Evolutionary conservation across 805 yeast species (phyloP).

Genomic region (Candida tibetensis): DNA sequence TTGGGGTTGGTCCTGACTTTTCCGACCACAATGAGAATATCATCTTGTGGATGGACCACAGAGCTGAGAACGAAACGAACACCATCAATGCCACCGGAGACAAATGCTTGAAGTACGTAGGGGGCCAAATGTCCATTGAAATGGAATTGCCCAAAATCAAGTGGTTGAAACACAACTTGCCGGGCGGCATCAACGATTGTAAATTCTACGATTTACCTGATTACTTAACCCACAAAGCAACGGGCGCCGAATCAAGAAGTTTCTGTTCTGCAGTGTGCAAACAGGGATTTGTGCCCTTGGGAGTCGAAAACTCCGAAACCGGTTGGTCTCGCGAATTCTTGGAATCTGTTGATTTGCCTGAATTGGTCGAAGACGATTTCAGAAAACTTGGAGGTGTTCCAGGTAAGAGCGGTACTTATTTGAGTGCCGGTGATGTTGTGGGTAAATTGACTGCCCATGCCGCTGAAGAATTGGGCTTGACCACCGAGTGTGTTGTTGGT

Average conservation of each 20-base stretch:
- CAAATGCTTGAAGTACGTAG: slow-evolving; percentile 82
- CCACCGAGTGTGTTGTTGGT: slow-evolving; percentile 79
- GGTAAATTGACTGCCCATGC: slow-evolving; percentile 66
- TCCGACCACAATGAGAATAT: slow-evolving; percentile 70
- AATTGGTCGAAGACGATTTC: slow-evolving; percentile 74
- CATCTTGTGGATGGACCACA: slow-evolving; percentile 97
- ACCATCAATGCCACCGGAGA: slow-evolving; percentile 79
- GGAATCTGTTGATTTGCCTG: slow-evolving; percentile 64
- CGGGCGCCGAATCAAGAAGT: slow-evolving; percentile 82
- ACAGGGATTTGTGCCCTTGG: slow-evolving; percentile 90
- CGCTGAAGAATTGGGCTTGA: slow-evolving; percentile 81
- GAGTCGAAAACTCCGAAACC: slow-evolving; percentile 78
- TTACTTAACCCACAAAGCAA: slow-evolving; percentile 86
- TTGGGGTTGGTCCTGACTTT: slow-evolving; percentile 93
- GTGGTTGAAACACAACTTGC: slow-evolving; percentile 89
- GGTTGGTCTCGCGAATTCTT: slow-evolving; percentile 92
- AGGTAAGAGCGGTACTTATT: slow-evolving; percentile 64
- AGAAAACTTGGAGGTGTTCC: slow-evolving; percentile 81
- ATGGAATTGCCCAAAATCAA: slow-evolving; percentile 97
- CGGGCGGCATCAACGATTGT: slow-evolving; percentile 52
- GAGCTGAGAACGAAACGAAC: slow-evolving; percentile 80
- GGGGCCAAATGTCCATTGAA: slow-evolving; percentile 96
- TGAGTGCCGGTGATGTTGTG: slow-evolving; percentile 86
- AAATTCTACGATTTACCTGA: slow-evolving; percentile 94
- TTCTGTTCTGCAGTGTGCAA: slow-evolving; percentile 91